Base-by-base conservation (phyloP, 2,329 filamentous ascomycete genomes). In the Colletotrichum sp. region DNA sequence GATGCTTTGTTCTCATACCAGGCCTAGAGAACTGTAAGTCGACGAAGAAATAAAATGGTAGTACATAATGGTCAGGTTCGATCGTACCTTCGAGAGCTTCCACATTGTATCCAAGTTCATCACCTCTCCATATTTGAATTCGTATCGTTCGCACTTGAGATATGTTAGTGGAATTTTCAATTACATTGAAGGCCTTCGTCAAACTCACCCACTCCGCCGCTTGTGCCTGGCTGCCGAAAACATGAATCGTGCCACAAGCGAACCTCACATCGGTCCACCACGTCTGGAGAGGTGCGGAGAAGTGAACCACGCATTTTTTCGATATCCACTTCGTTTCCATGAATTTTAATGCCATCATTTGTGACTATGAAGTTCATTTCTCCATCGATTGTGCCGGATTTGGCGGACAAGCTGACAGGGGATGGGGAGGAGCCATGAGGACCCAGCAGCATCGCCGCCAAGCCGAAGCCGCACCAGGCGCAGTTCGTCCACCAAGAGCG, bases 91-190 rank as follows among this genome's bases (percentile, higher is more conserved):
- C 1, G 44, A 52, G 4, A 52, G 44, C 44, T 22, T 52, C n/a
- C 44, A 52, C n/a, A 52, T 52, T 1, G 12, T 52, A 4, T 52
- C 44, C 44, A 52, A 52, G n/a, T 22, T 52, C 44, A 25, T 52
- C n/a, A 22, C 12, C n/a, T 52, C 44, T 52, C n/a, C 44, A 22
- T 13, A 22, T 22, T 2, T 25, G n/a, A 52, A 52, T 13, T n/a
- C 44, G n/a, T 25, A 25, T 22, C 44, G 44, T 52, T 52, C 44
- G 2, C 44, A 22, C 44, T 48, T 48, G 11, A 22, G 44, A 22
- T 52, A 22, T 4, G 4, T 52, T 7, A n/a, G 39, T n/a, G 9
- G 2, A 12, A n/a, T 0, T n/a, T n/a, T 1, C 0, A 6, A n/a
- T 9, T n/a, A 4, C 3, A 44, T n/a, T n/a, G 5, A 44, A 44